Base-by-base conservation (phyloP, 148 eudicot genomes). In the Suaeda aralocaspica region DNA sequence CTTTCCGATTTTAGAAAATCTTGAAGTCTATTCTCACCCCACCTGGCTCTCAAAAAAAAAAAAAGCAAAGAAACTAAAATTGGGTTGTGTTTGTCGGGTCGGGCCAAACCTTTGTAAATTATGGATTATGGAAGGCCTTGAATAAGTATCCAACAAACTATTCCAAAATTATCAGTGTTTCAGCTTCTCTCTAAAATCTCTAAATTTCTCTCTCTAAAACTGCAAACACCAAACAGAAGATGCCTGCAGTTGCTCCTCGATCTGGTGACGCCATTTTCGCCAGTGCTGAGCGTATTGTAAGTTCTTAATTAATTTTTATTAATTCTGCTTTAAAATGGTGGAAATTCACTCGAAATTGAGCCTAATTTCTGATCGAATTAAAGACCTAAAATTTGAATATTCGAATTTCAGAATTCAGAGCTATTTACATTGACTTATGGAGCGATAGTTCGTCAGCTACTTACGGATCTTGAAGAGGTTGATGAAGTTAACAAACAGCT, bases 401-500 rank as follows among this genome's bases (percentile, higher is more conserved):
- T 21, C 73, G 59, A 46, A 48, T 0, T 24, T 36, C 64, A 93
- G 98, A 93, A 93, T 64, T 87, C 96, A 3, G 98, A 93, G 83
- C 78, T 93, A 46, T 93, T 93, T 79, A 93, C 98, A 7, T 74
- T 93, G 55, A 93, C 98, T 5, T 93, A 93, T 69, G 98, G 98
- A n/a, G 98, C 98, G n/a, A 85, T 93, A 52, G 98, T 93, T 52
- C 90, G 98, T 29, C 98, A 93, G 70, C 70, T 93, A 53, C 77
- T 93, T 16, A 93, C 98, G 31, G 98, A 93, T 87, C 90, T 93
- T 72, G 98, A 93, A 77, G 98, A 93, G 76, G 94, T 93, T 46
- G 96, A 90, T 41, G 92, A 93, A 82, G 98, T 93, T 73, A 93
- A 93, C 84, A 90, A 90, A 70, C 98, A 93, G 87, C 96, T 93